Evolutionary conservation across 2,329 filamentous ascomycete genomes (phyloP).

Genomic region (Teratosphaeria pseudoeucalypti): DNA sequence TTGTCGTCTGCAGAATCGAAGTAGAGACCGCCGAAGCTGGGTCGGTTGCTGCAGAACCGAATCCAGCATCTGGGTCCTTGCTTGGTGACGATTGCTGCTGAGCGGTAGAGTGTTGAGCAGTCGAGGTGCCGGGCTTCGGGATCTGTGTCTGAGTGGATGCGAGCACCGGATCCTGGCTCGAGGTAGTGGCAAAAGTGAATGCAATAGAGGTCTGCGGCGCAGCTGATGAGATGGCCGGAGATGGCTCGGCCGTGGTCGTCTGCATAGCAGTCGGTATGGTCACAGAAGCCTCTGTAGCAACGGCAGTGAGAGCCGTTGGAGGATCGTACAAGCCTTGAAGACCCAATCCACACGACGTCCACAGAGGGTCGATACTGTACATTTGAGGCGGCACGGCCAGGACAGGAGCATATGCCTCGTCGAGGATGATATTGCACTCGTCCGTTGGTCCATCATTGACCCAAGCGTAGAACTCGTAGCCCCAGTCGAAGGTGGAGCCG

Average conservation of each 20-base stretch:
- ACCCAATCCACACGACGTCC: constrained; percentile 8
- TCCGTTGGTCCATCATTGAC: not conserved
- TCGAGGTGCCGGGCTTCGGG: not conserved
- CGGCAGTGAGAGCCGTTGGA: constrained; percentile 5
- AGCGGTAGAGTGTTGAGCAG: not conserved
- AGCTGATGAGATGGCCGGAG: not conserved
- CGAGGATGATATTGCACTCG: constrained; percentile 5
- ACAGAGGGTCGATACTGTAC: constrained; percentile 8
- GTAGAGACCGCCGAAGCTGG: not conserved
- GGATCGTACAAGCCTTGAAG: constrained; percentile 10
- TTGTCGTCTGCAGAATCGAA: not conserved
- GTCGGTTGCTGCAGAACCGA: not conserved
- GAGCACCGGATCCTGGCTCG: not conserved
- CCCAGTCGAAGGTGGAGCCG: not conserved
- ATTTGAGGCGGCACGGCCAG: constrained; percentile 9
- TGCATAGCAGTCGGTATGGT: not conserved
- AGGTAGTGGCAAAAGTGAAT: not conserved
- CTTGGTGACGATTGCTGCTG: not conserved
- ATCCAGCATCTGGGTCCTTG: not conserved
- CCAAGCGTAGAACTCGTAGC: not conserved
- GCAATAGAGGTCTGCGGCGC: not conserved
- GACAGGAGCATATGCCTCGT: constrained; percentile 7
- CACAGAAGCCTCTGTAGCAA: not conserved
- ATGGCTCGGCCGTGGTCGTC: not conserved
- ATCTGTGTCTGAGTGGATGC: not conserved